phyloP scores from a whole-genome alignment of 1,284 basidiomycete species.

The Naganishia sp. region DNA sequence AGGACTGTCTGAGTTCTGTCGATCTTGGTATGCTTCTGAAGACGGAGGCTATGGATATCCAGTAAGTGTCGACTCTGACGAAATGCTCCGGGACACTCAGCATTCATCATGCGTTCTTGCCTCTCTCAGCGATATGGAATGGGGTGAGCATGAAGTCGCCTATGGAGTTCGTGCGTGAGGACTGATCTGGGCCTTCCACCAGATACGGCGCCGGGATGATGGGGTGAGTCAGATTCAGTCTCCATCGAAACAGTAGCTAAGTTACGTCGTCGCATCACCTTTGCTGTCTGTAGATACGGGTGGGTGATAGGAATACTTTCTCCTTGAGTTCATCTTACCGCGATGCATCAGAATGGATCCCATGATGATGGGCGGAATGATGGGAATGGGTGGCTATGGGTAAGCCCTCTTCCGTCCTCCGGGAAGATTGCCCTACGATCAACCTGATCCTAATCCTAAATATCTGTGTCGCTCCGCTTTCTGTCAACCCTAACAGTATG shows the following conservation, averaged over 20 bases:
- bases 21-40: background rate
- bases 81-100: too few relatives aligned
- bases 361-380: conserved; percentile 32
- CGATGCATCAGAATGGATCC: conserved; percentile 18
- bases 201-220: background rate
- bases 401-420: background rate
- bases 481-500: background rate
- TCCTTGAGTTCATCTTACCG: background rate
- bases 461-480: conserved; percentile 3
- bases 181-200: background rate
- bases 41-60: conserved; percentile 26
- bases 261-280: too few relatives aligned
- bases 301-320: background rate
- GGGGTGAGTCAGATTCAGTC: background rate
- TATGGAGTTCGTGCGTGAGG: too few relatives aligned
- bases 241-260: too few relatives aligned
- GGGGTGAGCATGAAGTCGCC: background rate
- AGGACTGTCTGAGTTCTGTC: background rate
- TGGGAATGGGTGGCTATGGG: conserved; percentile 25
- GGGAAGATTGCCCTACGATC: background rate
- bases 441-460: too few relatives aligned
- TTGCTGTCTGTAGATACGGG: conserved; percentile 6
- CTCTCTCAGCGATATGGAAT: conserved; percentile 11
- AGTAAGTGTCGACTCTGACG: background rate
- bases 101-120: too few relatives aligned